Conservation (phyloP, 2,329 filamentous ascomycete genomes). For the Xylaria arbuscula region DNA sequence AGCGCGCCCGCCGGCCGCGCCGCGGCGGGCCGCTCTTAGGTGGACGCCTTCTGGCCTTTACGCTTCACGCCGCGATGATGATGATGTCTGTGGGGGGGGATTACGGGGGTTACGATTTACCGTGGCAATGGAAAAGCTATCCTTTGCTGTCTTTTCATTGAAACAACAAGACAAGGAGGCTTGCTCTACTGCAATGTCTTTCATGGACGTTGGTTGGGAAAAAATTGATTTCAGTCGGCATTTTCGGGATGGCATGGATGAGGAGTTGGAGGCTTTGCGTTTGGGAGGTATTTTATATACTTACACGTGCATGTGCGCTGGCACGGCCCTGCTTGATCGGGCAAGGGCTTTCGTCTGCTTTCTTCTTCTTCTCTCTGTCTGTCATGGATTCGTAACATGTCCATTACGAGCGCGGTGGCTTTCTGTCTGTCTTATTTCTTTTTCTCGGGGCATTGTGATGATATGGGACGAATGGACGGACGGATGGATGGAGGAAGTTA, state of each 20-base stretch:
- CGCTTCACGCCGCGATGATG: constrained; percentile 28
- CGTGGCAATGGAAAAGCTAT: not conserved
- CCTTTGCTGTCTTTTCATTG: not conserved
- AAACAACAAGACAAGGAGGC: not conserved
- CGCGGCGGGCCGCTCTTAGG: constrained; percentile 44
- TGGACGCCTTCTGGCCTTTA: constrained; percentile 17
- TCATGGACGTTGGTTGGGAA: not conserved
- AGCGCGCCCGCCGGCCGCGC: constrained; percentile 58
- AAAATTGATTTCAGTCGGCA: not conserved
- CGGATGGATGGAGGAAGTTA: not conserved
- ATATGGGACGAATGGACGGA: not conserved
- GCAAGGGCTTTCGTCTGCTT: not conserved
- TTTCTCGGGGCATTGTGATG: constrained; percentile 1
- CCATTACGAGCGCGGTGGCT: constrained; percentile 8
- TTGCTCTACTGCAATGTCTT: not conserved
- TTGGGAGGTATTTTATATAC: not conserved
- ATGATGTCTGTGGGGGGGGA: not conserved
- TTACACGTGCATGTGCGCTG: not conserved
- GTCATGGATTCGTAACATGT: not conserved
- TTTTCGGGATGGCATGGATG: not conserved
- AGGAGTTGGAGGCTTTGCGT: constrained; percentile 19
- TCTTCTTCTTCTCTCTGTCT: not conserved
- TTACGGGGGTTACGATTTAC: not conserved
- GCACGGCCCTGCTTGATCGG: not conserved
- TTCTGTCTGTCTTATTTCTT: not conserved